These are phyloP conservation scores for Nakazawaea ernobii DNA, from an alignment of 805 yeast species.

Conservation along the genomic window DNA sequence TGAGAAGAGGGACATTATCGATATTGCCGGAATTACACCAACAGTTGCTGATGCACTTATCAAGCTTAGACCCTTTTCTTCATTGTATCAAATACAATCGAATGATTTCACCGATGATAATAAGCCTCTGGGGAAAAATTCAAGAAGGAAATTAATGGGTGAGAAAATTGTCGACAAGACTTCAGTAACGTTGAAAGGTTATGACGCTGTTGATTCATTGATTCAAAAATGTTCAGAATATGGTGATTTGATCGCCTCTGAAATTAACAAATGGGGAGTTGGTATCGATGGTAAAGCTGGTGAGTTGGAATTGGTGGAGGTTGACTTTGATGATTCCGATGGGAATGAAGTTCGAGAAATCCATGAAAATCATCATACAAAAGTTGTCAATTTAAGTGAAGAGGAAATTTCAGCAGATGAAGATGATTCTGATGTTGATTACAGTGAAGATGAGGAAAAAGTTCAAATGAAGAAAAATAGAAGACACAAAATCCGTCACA, in stretches of 20 bases:
- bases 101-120: constrained; percentile 39
- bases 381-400: constrained; percentile 45
- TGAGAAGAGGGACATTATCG: constrained; percentile 67
- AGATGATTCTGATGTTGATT: constrained; percentile 30
- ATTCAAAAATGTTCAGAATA: constrained; percentile 76
- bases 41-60: constrained; percentile 59
- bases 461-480: background rate
- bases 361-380: constrained; percentile 2
- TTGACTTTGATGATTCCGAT: constrained; percentile 24
- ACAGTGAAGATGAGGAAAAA: constrained; percentile 14
- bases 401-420: constrained; percentile 23
- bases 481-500: constrained; percentile 3
- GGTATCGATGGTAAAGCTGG: constrained; percentile 56
- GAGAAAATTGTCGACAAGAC: constrained; percentile 69
- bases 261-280: constrained; percentile 88
- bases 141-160: constrained; percentile 54
- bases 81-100: constrained; percentile 54
- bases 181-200: constrained; percentile 70
- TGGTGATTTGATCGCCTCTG: constrained; percentile 64
- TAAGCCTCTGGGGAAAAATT: constrained; percentile 19
- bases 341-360: constrained; percentile 21
- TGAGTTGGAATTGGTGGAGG: constrained; percentile 61
- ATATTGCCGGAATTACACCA: constrained; percentile 68
- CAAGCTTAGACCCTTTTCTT: constrained; percentile 62
- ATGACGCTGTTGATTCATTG: constrained; percentile 90